A percentile compares a stretch with the other conserved stretches of the same genome.
Conservation (phyloP, 2,329 filamentous ascomycete genomes). For the Ascochyta koolunga region DNA sequence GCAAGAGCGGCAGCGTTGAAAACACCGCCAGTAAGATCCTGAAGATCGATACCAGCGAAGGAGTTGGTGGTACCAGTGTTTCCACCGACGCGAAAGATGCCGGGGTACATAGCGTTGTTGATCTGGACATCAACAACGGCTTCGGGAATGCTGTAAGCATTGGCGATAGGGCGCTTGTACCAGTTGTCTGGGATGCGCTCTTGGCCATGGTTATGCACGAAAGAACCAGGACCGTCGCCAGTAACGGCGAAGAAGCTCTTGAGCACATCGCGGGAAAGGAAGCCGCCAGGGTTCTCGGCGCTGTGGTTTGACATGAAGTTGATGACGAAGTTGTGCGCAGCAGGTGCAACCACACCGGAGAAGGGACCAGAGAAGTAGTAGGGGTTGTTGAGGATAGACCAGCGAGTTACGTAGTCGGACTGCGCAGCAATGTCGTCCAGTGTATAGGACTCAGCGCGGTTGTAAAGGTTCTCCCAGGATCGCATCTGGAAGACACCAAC, state of each 20-base stretch:
- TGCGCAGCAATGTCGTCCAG: slow-evolving; percentile 22
- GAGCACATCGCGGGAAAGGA: slow-evolving; percentile 23
- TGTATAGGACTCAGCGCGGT: slow-evolving; percentile 19
- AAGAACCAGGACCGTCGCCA: slow-evolving; percentile 23
- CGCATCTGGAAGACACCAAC: slow-evolving; percentile 27
- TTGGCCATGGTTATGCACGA: slow-evolving; percentile 23
- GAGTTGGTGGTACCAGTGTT: slow-evolving; percentile 27
- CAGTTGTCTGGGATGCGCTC: slow-evolving; percentile 32
- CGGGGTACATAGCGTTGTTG: slow-evolving; percentile 26
- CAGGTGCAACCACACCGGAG: slow-evolving; percentile 24
- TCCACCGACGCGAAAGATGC: slow-evolving; percentile 24
- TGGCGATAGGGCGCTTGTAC: slow-evolving; percentile 15
- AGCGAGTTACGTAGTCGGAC: slow-evolving; percentile 23
- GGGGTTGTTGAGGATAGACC: slow-evolving; percentile 25
- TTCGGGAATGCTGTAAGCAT: slow-evolving; percentile 12
- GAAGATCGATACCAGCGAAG: slow-evolving; percentile 25
- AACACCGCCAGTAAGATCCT: slow-evolving; percentile 24
- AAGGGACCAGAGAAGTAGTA: slow-evolving; percentile 26
- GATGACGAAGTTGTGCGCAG: slow-evolving; percentile 25
- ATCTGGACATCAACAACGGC: slow-evolving; percentile 18
- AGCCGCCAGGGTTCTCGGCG: slow-evolving; percentile 27
- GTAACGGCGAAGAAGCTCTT: slow-evolving; percentile 28
- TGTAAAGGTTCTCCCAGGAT: slow-evolving; percentile 20
- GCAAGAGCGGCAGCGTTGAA: slow-evolving; percentile 22
- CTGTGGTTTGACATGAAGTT: slow-evolving; percentile 31